These are phyloP conservation scores for Fusarium solani-melongenae DNA, from an alignment of 2,329 filamentous ascomycete species.

Conservation along the genomic window DNA sequence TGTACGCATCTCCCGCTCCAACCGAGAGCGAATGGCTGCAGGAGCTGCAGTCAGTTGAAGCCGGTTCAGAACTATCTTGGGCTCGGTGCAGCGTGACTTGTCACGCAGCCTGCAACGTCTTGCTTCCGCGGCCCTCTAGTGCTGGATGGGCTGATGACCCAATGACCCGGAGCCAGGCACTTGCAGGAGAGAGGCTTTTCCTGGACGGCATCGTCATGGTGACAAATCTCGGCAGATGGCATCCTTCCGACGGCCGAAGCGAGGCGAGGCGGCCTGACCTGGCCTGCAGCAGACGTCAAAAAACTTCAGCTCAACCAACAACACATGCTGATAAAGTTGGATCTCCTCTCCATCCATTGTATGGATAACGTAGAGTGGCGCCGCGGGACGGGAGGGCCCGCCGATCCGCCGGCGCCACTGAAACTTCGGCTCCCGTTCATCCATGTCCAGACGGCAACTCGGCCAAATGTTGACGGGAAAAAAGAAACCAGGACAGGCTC, in stretches of 20 bases:
- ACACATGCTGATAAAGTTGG: conserved; percentile 1
- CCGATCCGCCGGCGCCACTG: conserved; percentile 20
- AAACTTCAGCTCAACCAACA: background rate
- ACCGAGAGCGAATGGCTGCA: conserved; percentile 12
- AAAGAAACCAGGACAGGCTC: background rate
- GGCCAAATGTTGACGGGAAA: background rate
- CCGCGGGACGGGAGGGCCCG: conserved; percentile 30
- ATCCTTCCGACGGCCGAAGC: background rate
- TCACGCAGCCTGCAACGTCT: conserved; percentile 35
- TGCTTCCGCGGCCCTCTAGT: conserved; percentile 40
- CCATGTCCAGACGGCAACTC: conserved; percentile 7
- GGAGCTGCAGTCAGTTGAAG: background rate
- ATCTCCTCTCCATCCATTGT: background rate
- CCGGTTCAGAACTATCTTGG: conserved; percentile 10
- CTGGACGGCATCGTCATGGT: conserved; percentile 21
- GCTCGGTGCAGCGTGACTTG: conserved; percentile 30
- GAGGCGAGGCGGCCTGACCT: background rate
- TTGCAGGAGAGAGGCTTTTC: conserved; percentile 10
- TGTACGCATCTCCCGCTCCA: conserved; percentile 4
- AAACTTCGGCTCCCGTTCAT: conserved; percentile 14
- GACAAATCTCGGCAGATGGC: conserved; percentile 7
- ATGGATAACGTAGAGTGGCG: conserved; percentile 28
- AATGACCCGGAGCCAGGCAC: conserved; percentile 12
- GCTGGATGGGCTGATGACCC: conserved; percentile 25
- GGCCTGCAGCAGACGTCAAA: background rate